Percentiles rank a stretch among this genome's conserved stretches.
phyloP scores from a whole-genome alignment of 257 asterid species.

The Fraxinus excelsior region DNA sequence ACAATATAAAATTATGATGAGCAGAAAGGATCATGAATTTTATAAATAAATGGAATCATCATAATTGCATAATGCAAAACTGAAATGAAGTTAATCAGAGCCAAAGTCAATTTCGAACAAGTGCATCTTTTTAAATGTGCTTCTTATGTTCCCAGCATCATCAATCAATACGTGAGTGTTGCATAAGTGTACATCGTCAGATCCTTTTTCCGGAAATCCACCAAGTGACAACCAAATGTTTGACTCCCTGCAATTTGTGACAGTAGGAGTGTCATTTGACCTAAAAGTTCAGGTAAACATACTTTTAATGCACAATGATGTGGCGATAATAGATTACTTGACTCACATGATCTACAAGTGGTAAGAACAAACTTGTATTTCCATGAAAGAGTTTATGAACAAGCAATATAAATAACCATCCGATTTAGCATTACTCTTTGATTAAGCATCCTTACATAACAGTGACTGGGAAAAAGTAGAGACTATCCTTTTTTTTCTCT shows the following conservation, averaged over 20 bases:
- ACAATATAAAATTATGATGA: not conserved
- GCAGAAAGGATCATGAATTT: not conserved
- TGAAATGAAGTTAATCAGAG: conserved; percentile 15
- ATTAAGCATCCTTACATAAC: not conserved
- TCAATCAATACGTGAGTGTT: conserved; percentile 87
- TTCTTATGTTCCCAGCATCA: conserved; percentile 67
- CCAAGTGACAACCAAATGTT: conserved; percentile 91
- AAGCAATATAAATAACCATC: not conserved
- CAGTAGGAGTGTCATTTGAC: conserved; percentile 21
- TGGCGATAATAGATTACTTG: not conserved
- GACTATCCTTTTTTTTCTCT: not conserved
- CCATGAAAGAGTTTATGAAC: not conserved
- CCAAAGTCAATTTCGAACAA: conserved; percentile 44
- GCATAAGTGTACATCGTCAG: conserved; percentile 70
- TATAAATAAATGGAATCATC: not conserved
- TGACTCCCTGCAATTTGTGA: conserved; percentile 57
- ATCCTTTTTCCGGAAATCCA: conserved; percentile 88
- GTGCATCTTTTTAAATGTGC: conserved; percentile 83
- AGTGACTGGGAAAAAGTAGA: not conserved
- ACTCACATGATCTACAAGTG: not conserved
- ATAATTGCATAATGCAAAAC: not conserved
- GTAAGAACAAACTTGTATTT: not conserved
- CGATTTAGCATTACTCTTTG: not conserved
- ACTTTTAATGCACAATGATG: not conserved
- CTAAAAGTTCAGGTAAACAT: not conserved